Base-by-base conservation (phyloP, 1,284 basidiomycete species). In the Pyrrhoderma lamaoense region DNA sequence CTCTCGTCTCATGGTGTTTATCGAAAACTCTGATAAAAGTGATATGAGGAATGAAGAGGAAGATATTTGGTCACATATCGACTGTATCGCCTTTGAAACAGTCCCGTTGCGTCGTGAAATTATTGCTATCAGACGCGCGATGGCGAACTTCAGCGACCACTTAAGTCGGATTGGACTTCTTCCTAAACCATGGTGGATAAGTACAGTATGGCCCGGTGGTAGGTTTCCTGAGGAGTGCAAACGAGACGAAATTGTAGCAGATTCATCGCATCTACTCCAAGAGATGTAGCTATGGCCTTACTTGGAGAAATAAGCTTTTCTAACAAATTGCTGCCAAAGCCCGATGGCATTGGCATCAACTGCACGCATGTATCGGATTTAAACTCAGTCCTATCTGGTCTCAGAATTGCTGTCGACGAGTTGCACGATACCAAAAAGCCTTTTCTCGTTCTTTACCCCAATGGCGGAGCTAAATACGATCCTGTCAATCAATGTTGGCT, bases 1-100 rank as follows among this genome's bases (percentile, higher is more conserved):
- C n/a, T 71, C 76, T 50, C 72, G 88, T 8, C 69, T 92, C 36
- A 58, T 65, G 31, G 67, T 79, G 0, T 85, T 82, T 60, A 71
- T 77, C 0, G 36, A 18, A 34, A 16, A 45, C 14, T 11, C 27
- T 5, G 11, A 31, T 31, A 5, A 31, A n/a, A n/a, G n/a, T n/a
- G 42, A 44, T 42, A 7, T 21, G 9, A 21, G 5, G 39, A n/a
- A 31, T 31, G 27, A 11, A 31, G 27, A 31, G 11, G 59, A 62
- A 3, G 58, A 66, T 31, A 68, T 69, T 0, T 92, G 87, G 88
- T 57, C 62, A 22, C 61, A 61, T 8, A 66, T 92, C 49, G 79
- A 84, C 51, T 75, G 73, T 55, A 61, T 92, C 45, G 85, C 85
- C 7, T 91, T 92, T 62, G 89, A 92, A 71, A 92, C 88, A 0